Conservation (phyloP, 495 filamentous ascomycete species). For the Tuber magnatum region DNA sequence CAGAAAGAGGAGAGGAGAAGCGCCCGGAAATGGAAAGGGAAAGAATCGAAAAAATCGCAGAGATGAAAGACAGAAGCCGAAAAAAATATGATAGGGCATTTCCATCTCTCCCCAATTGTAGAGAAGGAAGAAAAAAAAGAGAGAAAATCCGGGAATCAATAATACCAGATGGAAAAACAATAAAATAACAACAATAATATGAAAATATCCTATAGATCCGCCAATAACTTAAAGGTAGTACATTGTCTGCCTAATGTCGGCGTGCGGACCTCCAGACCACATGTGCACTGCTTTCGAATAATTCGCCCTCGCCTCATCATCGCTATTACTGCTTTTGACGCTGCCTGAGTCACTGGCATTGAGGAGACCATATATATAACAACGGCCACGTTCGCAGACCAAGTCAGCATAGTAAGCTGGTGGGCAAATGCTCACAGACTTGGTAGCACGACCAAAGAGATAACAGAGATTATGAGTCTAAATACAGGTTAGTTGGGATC, state of each 20-base stretch:
- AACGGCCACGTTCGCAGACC: slow-evolving; percentile 61
- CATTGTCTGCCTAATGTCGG: slow-evolving; percentile 60
- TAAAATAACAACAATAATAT: not conserved
- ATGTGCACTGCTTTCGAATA: slow-evolving; percentile 22
- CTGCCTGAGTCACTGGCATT: slow-evolving; percentile 44
- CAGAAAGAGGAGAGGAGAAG: not conserved
- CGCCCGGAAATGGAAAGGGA: not conserved
- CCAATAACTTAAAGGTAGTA: slow-evolving; percentile 59
- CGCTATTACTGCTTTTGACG: slow-evolving; percentile 32
- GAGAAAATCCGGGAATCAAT: not conserved
- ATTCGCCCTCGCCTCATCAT: slow-evolving; percentile 23
- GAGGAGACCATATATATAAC: slow-evolving; percentile 56
- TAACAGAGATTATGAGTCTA: slow-evolving; percentile 70
- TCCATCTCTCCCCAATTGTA: not conserved
- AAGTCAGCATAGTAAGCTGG: slow-evolving; percentile 80
- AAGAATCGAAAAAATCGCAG: not conserved
- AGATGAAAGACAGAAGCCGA: not conserved
- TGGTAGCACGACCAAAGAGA: slow-evolving; percentile 70
- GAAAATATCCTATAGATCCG: not conserved
- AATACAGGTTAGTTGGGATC: not conserved
- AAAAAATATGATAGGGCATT: not conserved
- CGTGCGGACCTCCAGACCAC: slow-evolving; percentile 43
- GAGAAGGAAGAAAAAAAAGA: not conserved
- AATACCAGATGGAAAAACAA: not conserved
- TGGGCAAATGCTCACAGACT: slow-evolving; percentile 69